Base-by-base conservation (phyloP, 2,329 filamentous ascomycete species). In the Cercospora sojina region DNA sequence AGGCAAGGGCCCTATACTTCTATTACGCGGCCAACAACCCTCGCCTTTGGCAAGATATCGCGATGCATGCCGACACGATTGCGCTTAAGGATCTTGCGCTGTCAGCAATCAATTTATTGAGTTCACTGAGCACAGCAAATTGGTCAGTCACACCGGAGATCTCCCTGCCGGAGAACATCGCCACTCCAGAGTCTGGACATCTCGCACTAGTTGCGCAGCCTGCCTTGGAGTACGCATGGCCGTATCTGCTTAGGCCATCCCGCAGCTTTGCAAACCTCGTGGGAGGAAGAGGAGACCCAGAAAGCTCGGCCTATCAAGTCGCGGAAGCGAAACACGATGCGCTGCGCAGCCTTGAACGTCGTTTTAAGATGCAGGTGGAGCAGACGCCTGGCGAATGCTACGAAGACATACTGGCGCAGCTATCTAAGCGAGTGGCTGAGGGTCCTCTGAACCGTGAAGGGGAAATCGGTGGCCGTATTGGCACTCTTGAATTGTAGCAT, bases 261-360 rank as follows among this genome's bases (percentile, higher is more conserved):
- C 83, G 83, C 31, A 84, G 83, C 0, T 87, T 86, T 67, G 82
- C 83, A 12, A 86, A 86, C 62, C 80, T 87, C n/a, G 85, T 87
- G 0, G 85, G 84, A 13, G 86, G 86, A 9, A 79, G 82, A 9
- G 85, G 84, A 2, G 86, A 87, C 71, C 77, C 82, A 0, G 84
- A 88, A 71, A 85, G 83, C 68, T 81, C 84, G 1, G 85, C 86
- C 3, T 88, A 85, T 77, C 82, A 83, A 67, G 80, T 88, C 49
- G 85, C 85, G 1, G 81, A 80, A 56, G 83, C 84, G 0, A 88
- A 87, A 71, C 86, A 86, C 69, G 86, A 87, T 64, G 83, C 83
- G 2, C 70, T 88, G 57, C 81, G 82, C 16, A 80, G 80, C 4
- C 74, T 88, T n/a, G 77, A 84, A 29, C 70, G 75, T 25, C 75